A percentile compares a stretch with the other conserved stretches of the same genome.
These are phyloP conservation scores for Silene uniflora DNA, from an alignment of 148 eudicot genomes.

Conservation along the genomic window DNA sequence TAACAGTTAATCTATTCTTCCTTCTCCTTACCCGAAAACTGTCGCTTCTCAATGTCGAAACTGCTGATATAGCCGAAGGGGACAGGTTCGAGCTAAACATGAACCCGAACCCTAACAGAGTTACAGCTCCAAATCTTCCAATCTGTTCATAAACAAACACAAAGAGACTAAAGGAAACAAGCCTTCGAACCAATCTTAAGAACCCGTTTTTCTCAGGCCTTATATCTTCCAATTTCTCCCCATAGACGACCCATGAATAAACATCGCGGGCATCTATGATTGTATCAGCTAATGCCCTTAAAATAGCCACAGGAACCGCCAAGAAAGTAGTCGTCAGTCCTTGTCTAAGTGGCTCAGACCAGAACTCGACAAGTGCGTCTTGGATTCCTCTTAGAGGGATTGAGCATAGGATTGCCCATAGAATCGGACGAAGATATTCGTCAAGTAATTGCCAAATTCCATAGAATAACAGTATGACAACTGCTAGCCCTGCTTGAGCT, in stretches of 20 bases:
- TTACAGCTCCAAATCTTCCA: slow-evolving; percentile 45
- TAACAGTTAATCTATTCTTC: not conserved
- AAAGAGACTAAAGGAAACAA: slow-evolving; percentile 61
- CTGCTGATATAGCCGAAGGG: slow-evolving; percentile 46
- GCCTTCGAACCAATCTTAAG: slow-evolving; percentile 50
- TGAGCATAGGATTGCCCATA: slow-evolving; percentile 73
- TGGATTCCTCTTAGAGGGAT: slow-evolving; percentile 69
- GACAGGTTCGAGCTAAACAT: slow-evolving; percentile 47
- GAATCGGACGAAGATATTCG: slow-evolving; percentile 56
- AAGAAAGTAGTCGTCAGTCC: slow-evolving; percentile 54
- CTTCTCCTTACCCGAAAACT: slow-evolving; percentile 43
- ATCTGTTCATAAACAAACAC: slow-evolving; percentile 55
- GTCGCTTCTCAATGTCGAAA: slow-evolving; percentile 50
- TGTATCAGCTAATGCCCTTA: slow-evolving; percentile 51
- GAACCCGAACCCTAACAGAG: slow-evolving; percentile 46
- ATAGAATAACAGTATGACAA: slow-evolving; percentile 39
- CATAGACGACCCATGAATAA: slow-evolving; percentile 26
- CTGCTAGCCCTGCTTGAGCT: slow-evolving; percentile 64
- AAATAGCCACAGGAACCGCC: slow-evolving; percentile 60
- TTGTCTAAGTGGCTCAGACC: slow-evolving; percentile 59
- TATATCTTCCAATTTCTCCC: slow-evolving; percentile 30
- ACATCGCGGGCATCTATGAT: slow-evolving; percentile 47
- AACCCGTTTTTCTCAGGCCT: slow-evolving; percentile 48
- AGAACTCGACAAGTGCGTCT: slow-evolving; percentile 57
- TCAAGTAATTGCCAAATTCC: slow-evolving; percentile 43